Evolutionary conservation across 1,284 basidiomycete species (phyloP).

Genomic region (Trichosporon faecale): DNA sequence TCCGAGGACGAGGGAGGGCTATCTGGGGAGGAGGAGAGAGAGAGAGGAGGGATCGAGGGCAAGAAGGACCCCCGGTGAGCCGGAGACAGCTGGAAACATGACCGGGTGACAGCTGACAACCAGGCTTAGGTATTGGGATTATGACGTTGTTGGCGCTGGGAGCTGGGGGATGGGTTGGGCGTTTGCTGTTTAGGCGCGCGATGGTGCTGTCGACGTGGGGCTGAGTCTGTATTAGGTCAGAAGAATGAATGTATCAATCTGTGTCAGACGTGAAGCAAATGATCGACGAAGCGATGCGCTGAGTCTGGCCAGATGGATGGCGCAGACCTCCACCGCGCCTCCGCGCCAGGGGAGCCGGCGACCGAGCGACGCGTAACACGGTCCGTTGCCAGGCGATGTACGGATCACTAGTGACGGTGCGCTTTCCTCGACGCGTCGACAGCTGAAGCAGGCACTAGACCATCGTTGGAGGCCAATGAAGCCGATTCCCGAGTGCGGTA

Average conservation of each 20-base stretch:
- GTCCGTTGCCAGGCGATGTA: too few species aligned
- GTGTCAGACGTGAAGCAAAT: not conserved
- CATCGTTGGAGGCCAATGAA: not conserved
- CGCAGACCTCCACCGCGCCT: too few species aligned
- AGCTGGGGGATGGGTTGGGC: conserved; percentile 9
- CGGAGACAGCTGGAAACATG: not conserved
- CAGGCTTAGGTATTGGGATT: conserved; percentile 6
- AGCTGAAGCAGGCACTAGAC: too few species aligned
- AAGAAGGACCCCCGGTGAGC: conserved; percentile 2
- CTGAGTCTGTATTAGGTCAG: not conserved
- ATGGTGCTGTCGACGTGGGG: not conserved
- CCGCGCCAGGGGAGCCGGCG: too few species aligned
- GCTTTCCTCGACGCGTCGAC: too few species aligned
- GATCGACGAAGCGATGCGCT: too few species aligned
- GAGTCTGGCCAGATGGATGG: too few species aligned
- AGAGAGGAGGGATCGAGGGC: not conserved
- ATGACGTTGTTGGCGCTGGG: conserved; percentile 6
- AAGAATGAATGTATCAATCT: not conserved
- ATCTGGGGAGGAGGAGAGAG: not conserved
- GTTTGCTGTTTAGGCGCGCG: not conserved
- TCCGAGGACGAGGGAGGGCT: not conserved
- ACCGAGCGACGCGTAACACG: too few species aligned
- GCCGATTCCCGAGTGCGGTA: not conserved
- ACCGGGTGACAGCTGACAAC: not conserved
- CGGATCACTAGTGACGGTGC: too few species aligned